Conservation (phyloP, 2,329 filamentous ascomycete species). For the Sporothrix curviconia region DNA sequence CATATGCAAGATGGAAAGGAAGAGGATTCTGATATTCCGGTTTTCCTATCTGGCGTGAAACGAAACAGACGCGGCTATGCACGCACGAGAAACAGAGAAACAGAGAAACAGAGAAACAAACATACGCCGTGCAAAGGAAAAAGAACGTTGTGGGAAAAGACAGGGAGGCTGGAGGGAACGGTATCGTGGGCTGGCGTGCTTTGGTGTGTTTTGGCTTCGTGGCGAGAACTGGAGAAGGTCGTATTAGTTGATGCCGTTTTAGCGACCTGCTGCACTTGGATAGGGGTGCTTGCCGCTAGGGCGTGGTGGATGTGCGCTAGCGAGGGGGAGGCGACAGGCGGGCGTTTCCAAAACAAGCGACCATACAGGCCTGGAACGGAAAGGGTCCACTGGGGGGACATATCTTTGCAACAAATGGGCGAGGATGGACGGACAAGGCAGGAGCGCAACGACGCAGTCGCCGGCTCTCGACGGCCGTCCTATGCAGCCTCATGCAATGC, state of each 20-base stretch:
- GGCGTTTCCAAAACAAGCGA: slow-evolving; percentile 9
- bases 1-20: no score
- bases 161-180: not conserved
- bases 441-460: not conserved
- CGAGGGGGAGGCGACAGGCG: slow-evolving; percentile 2
- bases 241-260: no score
- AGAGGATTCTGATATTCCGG: no score
- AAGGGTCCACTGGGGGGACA: no score
- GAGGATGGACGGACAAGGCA: not conserved
- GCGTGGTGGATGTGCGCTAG: slow-evolving; percentile 1
- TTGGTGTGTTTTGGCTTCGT: not conserved
- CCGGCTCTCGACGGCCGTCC: not conserved
- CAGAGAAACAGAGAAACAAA: not conserved
- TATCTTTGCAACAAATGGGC: not conserved
- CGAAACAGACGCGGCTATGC: not conserved
- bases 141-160: no score
- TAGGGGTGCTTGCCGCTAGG: slow-evolving; percentile 7
- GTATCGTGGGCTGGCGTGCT: not conserved
- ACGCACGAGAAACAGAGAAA: not conserved
- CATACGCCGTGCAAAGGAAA: no score
- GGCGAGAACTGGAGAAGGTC: slow-evolving; percentile 4
- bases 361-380: not conserved
- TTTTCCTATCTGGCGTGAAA: no score
- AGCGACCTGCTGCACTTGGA: not conserved
- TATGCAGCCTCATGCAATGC: slow-evolving; percentile 3